Conservation (phyloP, 108 stramenopile genomes). For the Cyclotella atomus region DNA sequence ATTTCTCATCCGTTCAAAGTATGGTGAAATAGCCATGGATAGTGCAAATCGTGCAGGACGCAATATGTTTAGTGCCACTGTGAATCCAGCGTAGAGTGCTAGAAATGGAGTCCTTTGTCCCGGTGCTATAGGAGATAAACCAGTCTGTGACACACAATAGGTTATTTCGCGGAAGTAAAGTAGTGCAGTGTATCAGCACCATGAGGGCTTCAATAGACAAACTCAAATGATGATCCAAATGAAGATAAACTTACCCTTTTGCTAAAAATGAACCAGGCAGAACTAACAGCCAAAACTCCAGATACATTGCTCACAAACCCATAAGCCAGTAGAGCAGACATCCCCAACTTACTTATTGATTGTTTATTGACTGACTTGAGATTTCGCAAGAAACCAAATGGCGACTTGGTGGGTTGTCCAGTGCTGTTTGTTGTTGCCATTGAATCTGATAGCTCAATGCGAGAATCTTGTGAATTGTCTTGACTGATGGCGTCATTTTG, state of each 20-base stretch:
- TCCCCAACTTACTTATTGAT: constrained; percentile 77
- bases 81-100: constrained; percentile 87
- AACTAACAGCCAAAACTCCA: constrained; percentile 71
- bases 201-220: no score
- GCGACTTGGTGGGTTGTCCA: neutral
- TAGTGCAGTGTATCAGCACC: no score
- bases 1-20: constrained; percentile 65
- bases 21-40: constrained; percentile 60
- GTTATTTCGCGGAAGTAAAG: no score
- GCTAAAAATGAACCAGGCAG: constrained; percentile 75
- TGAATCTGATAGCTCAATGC: neutral
- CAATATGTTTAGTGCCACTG: constrained; percentile 82
- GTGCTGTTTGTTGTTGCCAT: neutral
- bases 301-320: constrained; percentile 89
- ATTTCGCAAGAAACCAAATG: neutral
- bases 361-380: constrained; percentile 37
- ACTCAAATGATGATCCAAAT: no score
- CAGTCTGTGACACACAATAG: constrained; percentile 62
- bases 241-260: constrained; percentile 62
- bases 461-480: neutral
- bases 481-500: neutral
- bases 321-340: constrained; percentile 84
- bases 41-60: constrained; percentile 78
- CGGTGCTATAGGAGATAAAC: constrained; percentile 82
- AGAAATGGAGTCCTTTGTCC: constrained; percentile 90